Evolutionary conservation across 2,329 filamentous ascomycete species (phyloP).

Genomic region (Penicillium glabrum): DNA sequence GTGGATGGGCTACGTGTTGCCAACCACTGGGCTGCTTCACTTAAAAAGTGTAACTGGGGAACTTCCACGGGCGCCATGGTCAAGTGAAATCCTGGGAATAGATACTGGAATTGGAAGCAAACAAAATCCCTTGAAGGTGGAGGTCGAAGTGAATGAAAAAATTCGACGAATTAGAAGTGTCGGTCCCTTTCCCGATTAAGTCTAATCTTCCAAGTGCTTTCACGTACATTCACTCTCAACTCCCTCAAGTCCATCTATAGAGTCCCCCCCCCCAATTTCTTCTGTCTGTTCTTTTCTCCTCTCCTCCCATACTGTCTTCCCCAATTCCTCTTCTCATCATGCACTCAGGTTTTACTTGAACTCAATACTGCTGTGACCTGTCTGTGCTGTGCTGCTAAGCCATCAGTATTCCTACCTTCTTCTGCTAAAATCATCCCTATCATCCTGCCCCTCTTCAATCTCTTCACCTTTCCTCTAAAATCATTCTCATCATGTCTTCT

Average conservation of each 20-base stretch:
- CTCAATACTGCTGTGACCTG: not conserved
- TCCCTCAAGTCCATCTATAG: not conserved
- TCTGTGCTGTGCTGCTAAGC: not conserved
- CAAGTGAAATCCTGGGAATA: not conserved
- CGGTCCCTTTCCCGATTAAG: not conserved
- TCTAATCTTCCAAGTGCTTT: not conserved
- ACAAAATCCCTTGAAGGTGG: not conserved
- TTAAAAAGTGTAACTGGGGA: conserved; percentile 38
- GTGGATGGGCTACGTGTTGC: conserved; percentile 38
- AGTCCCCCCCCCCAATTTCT: not conserved
- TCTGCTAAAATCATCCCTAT: not conserved
- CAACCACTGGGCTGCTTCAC: conserved; percentile 34
- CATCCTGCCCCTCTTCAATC: conserved; percentile 8
- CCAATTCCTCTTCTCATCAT: not conserved
- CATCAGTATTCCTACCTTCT: not conserved
- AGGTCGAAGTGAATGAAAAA: not conserved
- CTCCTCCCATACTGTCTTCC: not conserved
- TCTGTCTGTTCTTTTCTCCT: not conserved
- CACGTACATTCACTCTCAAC: not conserved
- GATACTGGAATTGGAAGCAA: not conserved
- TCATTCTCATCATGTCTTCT: not conserved
- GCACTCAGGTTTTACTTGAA: not conserved
- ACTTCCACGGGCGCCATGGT: conserved; percentile 23
- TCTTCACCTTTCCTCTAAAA: not conserved
- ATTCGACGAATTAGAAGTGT: not conserved